phyloP scores from a whole-genome alignment of 352 stramenopile species.

The Globisporangium alternatum region DNA sequence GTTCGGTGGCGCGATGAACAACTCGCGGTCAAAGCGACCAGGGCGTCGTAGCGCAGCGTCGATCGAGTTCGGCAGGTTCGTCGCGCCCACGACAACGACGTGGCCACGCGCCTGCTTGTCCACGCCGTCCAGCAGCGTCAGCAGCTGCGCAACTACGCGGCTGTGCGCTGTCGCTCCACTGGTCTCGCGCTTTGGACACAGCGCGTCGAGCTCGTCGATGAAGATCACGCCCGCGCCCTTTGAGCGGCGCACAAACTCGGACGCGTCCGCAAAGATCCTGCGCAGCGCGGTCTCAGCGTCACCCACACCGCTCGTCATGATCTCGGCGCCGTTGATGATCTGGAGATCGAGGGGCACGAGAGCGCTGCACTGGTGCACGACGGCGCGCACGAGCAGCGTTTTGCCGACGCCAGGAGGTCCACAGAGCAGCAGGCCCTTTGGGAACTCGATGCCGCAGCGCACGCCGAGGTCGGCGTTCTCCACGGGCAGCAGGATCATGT shows the following conservation, averaged over 20 bases:
- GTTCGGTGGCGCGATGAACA: conserved; percentile 58
- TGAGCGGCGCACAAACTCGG: conserved; percentile 22
- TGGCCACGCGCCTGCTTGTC: conserved; percentile 70
- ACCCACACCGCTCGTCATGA: conserved; percentile 67
- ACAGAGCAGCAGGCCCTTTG: conserved; percentile 68
- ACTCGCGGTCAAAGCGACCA: conserved; percentile 79
- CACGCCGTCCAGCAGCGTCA: conserved; percentile 94
- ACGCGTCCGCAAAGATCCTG: conserved; percentile 46
- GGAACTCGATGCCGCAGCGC: conserved; percentile 49
- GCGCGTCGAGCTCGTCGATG: conserved; percentile 95
- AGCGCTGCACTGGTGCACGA: conserved; percentile 55
- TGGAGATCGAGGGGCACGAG: conserved; percentile 48
- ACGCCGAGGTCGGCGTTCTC: conserved; percentile 29
- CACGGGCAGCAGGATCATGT: conserved; percentile 72
- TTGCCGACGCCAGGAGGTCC: conserved; percentile 80
- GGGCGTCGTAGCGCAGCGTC: conserved; percentile 70
- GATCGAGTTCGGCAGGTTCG: conserved; percentile 94
- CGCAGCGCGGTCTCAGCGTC: conserved; percentile 70
- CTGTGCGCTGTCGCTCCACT: conserved; percentile 46
- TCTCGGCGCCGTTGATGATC: conserved; percentile 80
- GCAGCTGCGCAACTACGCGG: conserved; percentile 91
- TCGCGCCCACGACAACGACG: conserved; percentile 93
- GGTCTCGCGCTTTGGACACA: conserved; percentile 91
- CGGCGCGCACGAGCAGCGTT: conserved; percentile 72
- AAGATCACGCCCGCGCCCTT: conserved; percentile 83